Percentiles rank a stretch among this genome's conserved stretches.
Conservation (phyloP, 768 basidiomycete genomes). For the Psilocybe cubensis region DNA sequence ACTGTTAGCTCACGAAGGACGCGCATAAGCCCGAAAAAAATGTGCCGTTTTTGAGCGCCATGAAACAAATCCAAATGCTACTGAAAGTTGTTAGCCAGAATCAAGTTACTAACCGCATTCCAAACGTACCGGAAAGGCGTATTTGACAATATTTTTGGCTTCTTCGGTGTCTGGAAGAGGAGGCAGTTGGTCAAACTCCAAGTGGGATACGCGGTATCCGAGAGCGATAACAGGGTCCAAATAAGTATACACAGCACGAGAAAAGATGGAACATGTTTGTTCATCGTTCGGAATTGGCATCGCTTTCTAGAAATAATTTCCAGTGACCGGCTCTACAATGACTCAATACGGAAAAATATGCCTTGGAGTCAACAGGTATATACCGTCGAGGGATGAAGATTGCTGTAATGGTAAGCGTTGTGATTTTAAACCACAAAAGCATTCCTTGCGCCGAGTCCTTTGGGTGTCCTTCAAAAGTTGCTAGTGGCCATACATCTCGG, state of each 20-base stretch:
- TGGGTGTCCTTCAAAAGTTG: constrained; percentile 47
- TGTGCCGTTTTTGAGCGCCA: constrained; percentile 8
- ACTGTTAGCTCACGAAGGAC: constrained; percentile 27
- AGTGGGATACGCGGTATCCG: constrained; percentile 43
- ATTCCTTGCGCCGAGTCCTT: constrained; percentile 47
- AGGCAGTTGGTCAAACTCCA: constrained; percentile 54
- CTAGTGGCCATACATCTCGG: constrained; percentile 61
- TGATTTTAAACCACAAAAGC: constrained; percentile 53
- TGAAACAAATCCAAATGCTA: constrained; percentile 13
- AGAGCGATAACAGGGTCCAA: constrained; percentile 51
- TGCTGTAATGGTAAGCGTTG: constrained; percentile 43
- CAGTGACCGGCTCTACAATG: neutral
- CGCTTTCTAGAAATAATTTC: constrained; percentile 28
- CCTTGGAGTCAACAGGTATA: constrained; percentile 53
- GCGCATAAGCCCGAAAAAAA: constrained; percentile 34
- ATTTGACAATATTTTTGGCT: constrained; percentile 21
- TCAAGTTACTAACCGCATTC: constrained; percentile 11
- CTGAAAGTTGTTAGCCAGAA: neutral
- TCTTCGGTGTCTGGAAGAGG: constrained; percentile 63
- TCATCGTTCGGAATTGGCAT: constrained; percentile 39
- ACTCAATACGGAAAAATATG: neutral
- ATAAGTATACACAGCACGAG: constrained; percentile 49
- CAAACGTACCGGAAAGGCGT: constrained; percentile 17
- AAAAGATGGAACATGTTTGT: constrained; percentile 50
- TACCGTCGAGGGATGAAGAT: constrained; percentile 56